Evolutionary conservation across 768 basidiomycete species (phyloP), one percentile per base, ranked within the genome.

Genomic region (Amanita polypyramis): DNA sequence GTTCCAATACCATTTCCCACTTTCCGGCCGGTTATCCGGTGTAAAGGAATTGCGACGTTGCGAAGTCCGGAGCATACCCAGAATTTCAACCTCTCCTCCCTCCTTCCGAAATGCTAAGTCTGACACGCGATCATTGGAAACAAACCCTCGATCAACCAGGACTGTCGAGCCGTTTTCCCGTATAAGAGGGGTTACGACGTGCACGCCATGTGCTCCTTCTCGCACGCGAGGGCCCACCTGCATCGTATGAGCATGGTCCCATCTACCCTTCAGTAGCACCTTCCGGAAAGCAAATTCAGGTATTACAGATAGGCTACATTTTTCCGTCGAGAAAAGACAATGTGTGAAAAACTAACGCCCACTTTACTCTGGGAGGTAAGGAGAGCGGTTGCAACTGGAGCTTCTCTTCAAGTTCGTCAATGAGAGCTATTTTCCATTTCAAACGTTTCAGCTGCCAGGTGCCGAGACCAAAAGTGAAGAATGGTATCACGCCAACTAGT

Each of bases 361-460:
- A 96, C 95, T 98, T 93, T 66, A 99, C 82, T 64, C 77, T 77
- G 39, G 73, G 74, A 1, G 96, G 96, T 23, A 99, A 68, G 20
- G 70, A 58, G 48, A 99, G 76, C 0, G 95, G 85, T 27, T 77
- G 79, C 12, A 85, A 72, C 52, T 84, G 75, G 30, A 98, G 67
- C 65, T 96, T 95, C 64, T 88, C 82, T 61, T 96, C 86, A 30
- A 98, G 72, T 58, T 97, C 89, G 54, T 96, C 89, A 52, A 98
- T 97, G 43, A 99, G 73, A 45, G 79, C 77, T 38, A 95, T 70
- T 65, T 99, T 99, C 96, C 96, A 99, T 62, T 88, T 78, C 25
- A 98, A 75, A 41, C 96, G 79, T 56, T 89, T 77, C 27, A 99
- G 69, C 65, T 99, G 96, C 95, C 95, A 98, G 15, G 80, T 77